Base-by-base conservation (phyloP, 2,329 filamentous ascomycete species). In the Niveomyces coronatus region DNA sequence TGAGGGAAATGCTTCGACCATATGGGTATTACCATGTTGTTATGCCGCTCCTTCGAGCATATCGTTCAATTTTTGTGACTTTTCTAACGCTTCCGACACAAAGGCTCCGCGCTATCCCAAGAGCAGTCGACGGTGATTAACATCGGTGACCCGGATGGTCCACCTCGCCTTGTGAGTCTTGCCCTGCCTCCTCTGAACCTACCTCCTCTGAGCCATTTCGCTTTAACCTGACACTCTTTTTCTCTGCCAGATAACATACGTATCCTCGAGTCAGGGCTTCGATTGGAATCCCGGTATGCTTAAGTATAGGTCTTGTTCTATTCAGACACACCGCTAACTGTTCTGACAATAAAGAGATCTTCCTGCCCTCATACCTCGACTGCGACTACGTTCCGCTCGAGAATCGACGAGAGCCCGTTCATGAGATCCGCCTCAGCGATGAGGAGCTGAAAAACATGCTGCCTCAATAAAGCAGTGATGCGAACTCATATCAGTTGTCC, bases 91-190 rank as follows among this genome's bases (percentile, higher is more conserved):
- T n/a, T n/a, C n/a, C n/a, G n/a, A n/a, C n/a, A 20, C 5, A 18
- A 14, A 86, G 82, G 82, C 57, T 72, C 76, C 29, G 79, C 82
- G 14, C 68, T 88, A 44, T 76, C 76, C 31, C 78, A 83, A 56
- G 73, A 82, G 49, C 81, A 87, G 59, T 81, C 81, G 52, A 86
- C 79, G n/a, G 81, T 86, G 32, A 77, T 88, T 57, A 84, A 87
- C 55, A 76, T 89, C 47, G 82, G 80, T 29, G 74, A 82, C 45
- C 76, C 77, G 17, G 81, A 86, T 46, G 79, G 77, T n/a, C 73
- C 76, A 45, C 79, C 80, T 46, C 70, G 81, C 39, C 64, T 88
- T 63, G 81, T 86, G n/a, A n/a, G n/a, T n/a, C n/a, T n/a, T n/a
- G n/a, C n/a, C n/a, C n/a, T n/a, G n/a, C n/a, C n/a, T n/a, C n/a